These are phyloP conservation scores for Wickerhamiella qilinensis DNA, from an alignment of 805 yeast genomes.

Conservation along the genomic window DNA sequence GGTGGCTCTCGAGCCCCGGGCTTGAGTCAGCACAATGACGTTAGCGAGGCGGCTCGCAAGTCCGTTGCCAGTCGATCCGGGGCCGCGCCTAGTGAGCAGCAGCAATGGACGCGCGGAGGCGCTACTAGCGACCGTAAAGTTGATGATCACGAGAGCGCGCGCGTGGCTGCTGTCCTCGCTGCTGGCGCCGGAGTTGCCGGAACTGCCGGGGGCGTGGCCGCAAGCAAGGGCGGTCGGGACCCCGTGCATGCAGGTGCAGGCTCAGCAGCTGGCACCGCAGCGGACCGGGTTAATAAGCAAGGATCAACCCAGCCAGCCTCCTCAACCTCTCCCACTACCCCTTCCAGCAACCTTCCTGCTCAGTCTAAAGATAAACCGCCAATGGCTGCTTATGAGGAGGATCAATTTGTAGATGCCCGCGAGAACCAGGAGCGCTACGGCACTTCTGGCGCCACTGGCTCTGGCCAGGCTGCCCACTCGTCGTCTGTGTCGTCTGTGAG, in stretches of 20 bases:
- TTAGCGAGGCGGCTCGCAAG: background rate
- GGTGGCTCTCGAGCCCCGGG: background rate
- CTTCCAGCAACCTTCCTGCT: background rate
- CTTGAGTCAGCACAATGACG: background rate
- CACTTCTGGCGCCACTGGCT: background rate
- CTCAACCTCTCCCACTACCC: background rate
- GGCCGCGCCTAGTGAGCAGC: background rate
- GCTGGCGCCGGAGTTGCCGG: slow-evolving; percentile 3
- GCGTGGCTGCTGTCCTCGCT: slow-evolving; percentile 1
- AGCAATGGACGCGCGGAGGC: background rate
- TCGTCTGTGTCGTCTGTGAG: background rate
- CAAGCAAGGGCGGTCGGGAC: background rate
- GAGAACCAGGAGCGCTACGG: background rate
- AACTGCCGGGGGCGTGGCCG: background rate
- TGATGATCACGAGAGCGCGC: background rate
- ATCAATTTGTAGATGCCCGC: background rate
- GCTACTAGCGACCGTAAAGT: background rate
- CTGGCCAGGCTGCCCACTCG: background rate
- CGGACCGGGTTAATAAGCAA: background rate
- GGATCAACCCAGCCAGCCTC: background rate
- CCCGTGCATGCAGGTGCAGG: background rate
- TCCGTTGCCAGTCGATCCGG: background rate
- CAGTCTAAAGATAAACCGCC: background rate
- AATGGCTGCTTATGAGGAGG: background rate
- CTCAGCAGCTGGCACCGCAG: background rate